Base-by-base conservation (phyloP, 495 filamentous ascomycete genomes). In the Clavariopsis aquatica region DNA sequence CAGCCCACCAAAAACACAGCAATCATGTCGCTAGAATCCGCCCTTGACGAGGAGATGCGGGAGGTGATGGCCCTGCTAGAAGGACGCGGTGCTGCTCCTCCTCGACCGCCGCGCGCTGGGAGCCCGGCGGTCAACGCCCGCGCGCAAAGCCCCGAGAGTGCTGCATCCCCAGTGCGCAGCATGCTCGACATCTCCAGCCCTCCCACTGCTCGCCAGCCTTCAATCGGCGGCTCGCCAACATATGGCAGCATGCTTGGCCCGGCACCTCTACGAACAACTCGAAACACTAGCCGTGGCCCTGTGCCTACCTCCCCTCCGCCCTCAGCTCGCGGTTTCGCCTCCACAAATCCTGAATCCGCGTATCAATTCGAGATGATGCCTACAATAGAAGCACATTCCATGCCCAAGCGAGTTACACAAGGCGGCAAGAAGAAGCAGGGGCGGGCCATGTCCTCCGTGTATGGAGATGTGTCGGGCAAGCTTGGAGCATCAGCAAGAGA, bases 21-120 rank as follows among this genome's bases (percentile, higher is more conserved):
- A 55, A 52, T 49, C 45, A 75, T 76, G 87, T 89, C 89, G 65
- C 82, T 90, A 60, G 87, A 90, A 78, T 79, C 84, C 23, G 84
- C 85, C 55, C 79, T 90, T 49, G 87, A 91, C 70, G 85, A 91
- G 75, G 89, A 92, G 78, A 81, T 86, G 49, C 80, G 80, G 60
- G 89, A 89, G 76, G 82, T 91, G 45, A 78, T 91, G 67, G 84
- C 82, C 58, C 75, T 89, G 47, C 75, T 91, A 20, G 83, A 87
- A 73, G 77, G 62, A 27, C 43, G 65, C 45, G 15, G 54, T 45
- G 36, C 29, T 41, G 46, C 31, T 9, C 66, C 31, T 9, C 64
- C 56, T 1, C 65, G 59, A 59, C 57, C 69, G 8, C 20, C 41
- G 12, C 64, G 60, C 36, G 36, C 55, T 19, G 60, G 27, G 17